Evolutionary conservation across 345 rosid genomes (phyloP).

Genomic region (Boechera divaricarpa): DNA sequence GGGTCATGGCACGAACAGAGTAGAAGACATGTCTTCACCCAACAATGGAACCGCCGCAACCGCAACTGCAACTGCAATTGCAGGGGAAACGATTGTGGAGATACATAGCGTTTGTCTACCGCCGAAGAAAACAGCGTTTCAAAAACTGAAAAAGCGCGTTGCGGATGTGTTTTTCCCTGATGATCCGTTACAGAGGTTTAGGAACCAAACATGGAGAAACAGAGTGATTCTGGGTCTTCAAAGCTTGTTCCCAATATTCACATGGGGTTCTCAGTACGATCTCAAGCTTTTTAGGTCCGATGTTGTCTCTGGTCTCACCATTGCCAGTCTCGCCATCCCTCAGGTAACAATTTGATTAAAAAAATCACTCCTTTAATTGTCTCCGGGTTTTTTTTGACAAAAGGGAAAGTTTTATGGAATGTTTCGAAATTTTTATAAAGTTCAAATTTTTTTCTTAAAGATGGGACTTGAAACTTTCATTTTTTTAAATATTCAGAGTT

Average conservation of each 20-base stretch:
- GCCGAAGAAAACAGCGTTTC: slow-evolving; percentile 63
- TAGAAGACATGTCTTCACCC: slow-evolving; percentile 48
- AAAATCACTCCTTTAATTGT: not conserved
- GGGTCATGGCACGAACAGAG: slow-evolving; percentile 49
- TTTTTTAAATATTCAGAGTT: not conserved
- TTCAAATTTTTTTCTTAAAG: not conserved
- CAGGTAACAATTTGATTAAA: slow-evolving; percentile 58
- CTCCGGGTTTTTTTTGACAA: not conserved
- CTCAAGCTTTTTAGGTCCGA: slow-evolving; percentile 78
- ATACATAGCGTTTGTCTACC: slow-evolving; percentile 81
- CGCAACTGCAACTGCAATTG: not conserved
- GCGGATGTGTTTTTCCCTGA: slow-evolving; percentile 92
- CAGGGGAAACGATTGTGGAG: slow-evolving; percentile 47
- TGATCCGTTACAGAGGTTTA: slow-evolving; percentile 85
- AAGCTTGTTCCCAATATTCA: slow-evolving; percentile 75
- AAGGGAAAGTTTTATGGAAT: slow-evolving; percentile 5
- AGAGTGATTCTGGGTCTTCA: slow-evolving; percentile 69
- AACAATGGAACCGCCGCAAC: slow-evolving; percentile 33
- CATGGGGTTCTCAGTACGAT: slow-evolving; percentile 77
- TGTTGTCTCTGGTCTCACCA: slow-evolving; percentile 94
- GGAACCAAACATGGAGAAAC: slow-evolving; percentile 67
- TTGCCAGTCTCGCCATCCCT: slow-evolving; percentile 98
- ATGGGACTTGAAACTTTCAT: not conserved
- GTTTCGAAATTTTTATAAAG: not conserved
- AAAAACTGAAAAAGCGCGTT: slow-evolving; percentile 65